These are phyloP conservation scores for Scheffersomyces lignosus DNA, from an alignment of 805 yeast species.

Conservation along the genomic window DNA sequence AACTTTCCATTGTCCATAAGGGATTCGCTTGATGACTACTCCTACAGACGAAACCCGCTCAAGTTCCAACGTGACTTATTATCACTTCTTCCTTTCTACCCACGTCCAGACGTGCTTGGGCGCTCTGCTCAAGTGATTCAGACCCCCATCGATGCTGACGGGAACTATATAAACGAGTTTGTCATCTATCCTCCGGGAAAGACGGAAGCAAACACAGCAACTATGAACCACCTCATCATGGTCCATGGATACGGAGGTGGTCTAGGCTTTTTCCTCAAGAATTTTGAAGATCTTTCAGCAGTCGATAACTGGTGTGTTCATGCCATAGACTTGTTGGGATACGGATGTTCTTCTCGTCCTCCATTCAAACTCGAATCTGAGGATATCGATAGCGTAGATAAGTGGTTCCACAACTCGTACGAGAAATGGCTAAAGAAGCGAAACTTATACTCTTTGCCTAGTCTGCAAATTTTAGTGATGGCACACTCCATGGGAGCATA, in stretches of 20 bases:
- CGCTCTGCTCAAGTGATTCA: constrained; percentile 31
- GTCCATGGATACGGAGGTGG: constrained; percentile 49
- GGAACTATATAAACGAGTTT: constrained; percentile 40
- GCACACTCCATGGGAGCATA: constrained; percentile 97
- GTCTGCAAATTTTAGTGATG: constrained; percentile 53
- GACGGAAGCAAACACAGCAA: constrained; percentile 12
- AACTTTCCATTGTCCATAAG: constrained; percentile 57
- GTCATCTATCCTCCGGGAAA: constrained; percentile 35
- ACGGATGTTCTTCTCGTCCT: constrained; percentile 87
- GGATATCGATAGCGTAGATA: constrained; percentile 52
- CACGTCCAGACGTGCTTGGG: constrained; percentile 30
- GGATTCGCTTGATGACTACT: constrained; percentile 57
- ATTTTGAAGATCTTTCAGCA: constrained; percentile 26
- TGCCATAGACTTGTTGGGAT: constrained; percentile 86
- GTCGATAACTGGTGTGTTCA: constrained; percentile 67
- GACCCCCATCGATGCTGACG: constrained; percentile 28
- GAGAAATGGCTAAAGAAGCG: constrained; percentile 60
- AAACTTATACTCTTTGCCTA: constrained; percentile 31
- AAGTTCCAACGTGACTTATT: constrained; percentile 49
- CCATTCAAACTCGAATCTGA: constrained; percentile 49
- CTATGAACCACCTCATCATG: constrained; percentile 41
- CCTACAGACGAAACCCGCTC: constrained; percentile 35
- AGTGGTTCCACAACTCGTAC: constrained; percentile 65
- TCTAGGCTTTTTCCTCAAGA: constrained; percentile 43
- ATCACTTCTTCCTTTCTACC: constrained; percentile 46